phyloP scores from a whole-genome alignment of 2,329 filamentous ascomycete genomes.

The Didymella lethalis region DNA sequence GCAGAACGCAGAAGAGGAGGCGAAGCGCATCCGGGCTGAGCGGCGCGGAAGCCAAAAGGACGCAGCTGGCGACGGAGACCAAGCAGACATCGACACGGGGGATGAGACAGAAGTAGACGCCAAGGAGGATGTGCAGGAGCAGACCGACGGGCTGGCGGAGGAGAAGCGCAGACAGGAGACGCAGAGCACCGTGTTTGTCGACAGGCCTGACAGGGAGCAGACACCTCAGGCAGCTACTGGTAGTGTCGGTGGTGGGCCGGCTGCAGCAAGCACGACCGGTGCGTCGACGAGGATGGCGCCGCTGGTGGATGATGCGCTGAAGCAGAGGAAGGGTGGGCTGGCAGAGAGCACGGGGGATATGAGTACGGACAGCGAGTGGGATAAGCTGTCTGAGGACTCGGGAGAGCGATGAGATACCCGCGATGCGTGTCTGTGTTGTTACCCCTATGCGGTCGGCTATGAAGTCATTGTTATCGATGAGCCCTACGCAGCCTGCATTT shows the following conservation, averaged over 20 bases:
- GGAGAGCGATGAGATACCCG: conserved; percentile 41
- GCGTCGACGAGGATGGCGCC: conserved; percentile 42
- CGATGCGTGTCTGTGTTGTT: conserved; percentile 18
- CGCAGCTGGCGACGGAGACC: conserved; percentile 34
- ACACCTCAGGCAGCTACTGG: conserved; percentile 30
- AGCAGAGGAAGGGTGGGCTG: conserved; percentile 54
- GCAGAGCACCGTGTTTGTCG: conserved; percentile 49
- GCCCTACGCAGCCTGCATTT: conserved; percentile 19
- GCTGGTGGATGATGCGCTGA: conserved; percentile 49
- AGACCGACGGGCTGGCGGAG: conserved; percentile 26
- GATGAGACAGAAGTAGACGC: conserved; percentile 57
- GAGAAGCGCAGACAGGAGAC: conserved; percentile 22
- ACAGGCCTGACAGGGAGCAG: conserved; percentile 35
- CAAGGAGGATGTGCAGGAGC: conserved; percentile 39
- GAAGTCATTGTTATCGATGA: conserved; percentile 2
- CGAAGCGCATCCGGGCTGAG: conserved; percentile 54
- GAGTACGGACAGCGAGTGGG: conserved; percentile 97
- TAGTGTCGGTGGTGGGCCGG: conserved; percentile 21
- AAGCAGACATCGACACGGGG: conserved; percentile 53
- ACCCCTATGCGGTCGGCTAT: conserved; percentile 3
- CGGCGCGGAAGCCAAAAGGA: conserved; percentile 56
- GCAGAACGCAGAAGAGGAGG: conserved; percentile 59
- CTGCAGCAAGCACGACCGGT: conserved; percentile 40
- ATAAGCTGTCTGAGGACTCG: conserved; percentile 76
- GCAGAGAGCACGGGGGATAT: conserved; percentile 62